Evolutionary conservation across 805 yeast species (phyloP).

Genomic region (Cephaloascus albidus): DNA sequence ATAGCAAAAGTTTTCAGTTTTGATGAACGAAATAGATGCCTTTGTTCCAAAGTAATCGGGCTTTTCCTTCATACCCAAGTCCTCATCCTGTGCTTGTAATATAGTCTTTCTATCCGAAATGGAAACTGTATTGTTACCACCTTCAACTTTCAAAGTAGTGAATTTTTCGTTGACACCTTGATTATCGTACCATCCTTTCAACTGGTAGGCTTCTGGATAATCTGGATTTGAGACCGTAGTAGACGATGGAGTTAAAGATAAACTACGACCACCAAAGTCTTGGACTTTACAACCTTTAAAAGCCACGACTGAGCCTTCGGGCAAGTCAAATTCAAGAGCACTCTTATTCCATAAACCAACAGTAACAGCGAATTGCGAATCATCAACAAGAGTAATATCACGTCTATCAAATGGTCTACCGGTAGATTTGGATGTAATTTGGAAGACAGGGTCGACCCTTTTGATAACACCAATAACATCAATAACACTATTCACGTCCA

Average conservation of each 20-base stretch:
- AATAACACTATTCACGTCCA: slow-evolving; percentile 62
- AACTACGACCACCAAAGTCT: slow-evolving; percentile 80
- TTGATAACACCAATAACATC: slow-evolving; percentile 87
- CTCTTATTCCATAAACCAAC: slow-evolving; percentile 88
- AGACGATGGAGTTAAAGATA: slow-evolving; percentile 75
- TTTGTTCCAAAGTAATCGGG: slow-evolving; percentile 73
- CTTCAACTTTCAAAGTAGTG: slow-evolving; percentile 50
- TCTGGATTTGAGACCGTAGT: slow-evolving; percentile 78
- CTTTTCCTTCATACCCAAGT: slow-evolving; percentile 64
- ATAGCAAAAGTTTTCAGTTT: slow-evolving; percentile 72
- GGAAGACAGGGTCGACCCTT: slow-evolving; percentile 64
- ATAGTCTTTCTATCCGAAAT: slow-evolving; percentile 58
- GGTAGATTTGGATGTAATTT: slow-evolving; percentile 76
- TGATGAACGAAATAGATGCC: slow-evolving; percentile 65
- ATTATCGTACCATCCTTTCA: slow-evolving; percentile 93
- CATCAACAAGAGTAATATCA: slow-evolving; percentile 80
- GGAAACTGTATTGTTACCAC: slow-evolving; percentile 25
- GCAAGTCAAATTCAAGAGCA: slow-evolving; percentile 68
- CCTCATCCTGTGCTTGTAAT: slow-evolving; percentile 52
- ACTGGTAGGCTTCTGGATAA: slow-evolving; percentile 72
- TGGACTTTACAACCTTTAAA: slow-evolving; percentile 83
- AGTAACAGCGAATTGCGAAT: slow-evolving; percentile 61
- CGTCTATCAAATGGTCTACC: slow-evolving; percentile 92
- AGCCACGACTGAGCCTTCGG: slow-evolving; percentile 81
- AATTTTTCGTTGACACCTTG: slow-evolving; percentile 59